These are phyloP conservation scores for Mycena leptocephala DNA, from an alignment of 768 basidiomycete species.

Conservation along the genomic window DNA sequence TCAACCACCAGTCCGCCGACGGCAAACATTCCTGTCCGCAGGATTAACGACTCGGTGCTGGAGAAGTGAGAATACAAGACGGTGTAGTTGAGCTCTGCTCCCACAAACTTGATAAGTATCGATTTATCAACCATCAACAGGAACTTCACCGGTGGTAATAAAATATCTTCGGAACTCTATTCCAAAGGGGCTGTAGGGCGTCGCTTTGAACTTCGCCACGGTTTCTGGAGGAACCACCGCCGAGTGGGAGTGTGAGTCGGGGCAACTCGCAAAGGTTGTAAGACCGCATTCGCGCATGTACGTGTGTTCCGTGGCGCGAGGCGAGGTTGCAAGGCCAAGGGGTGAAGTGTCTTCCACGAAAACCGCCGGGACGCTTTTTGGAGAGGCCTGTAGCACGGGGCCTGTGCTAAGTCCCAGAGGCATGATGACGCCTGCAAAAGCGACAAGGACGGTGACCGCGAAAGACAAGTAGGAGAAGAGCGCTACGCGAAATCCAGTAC, in stretches of 20 bases:
- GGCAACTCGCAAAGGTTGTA: neutral
- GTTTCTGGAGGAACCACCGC: neutral
- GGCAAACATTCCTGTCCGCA: constrained; percentile 38
- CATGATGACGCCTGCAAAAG: no score
- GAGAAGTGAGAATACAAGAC: constrained; percentile 2
- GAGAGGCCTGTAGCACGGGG: neutral
- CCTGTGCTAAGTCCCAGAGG: neutral
- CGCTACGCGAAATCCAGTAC: neutral
- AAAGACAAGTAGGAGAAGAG: neutral
- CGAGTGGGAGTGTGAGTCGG: neutral
- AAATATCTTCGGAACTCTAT: neutral
- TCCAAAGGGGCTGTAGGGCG: no score
- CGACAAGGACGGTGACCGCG: neutral
- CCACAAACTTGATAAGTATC: no score
- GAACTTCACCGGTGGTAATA: no score
- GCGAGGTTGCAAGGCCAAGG: no score
- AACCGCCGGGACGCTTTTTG: neutral
- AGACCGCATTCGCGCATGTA: neutral
- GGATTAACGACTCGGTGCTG: constrained; percentile 33
- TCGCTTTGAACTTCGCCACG: neutral
- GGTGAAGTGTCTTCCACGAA: neutral
- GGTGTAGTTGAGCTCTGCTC: no score
- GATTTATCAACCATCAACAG: no score
- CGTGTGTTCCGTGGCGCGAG: neutral
- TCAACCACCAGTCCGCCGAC: no score